Evolutionary conservation across 2,329 filamentous ascomycete genomes (phyloP), one percentile per base, ranked within the genome.

Genomic region (Scopulariopsis brevicaulis): DNA sequence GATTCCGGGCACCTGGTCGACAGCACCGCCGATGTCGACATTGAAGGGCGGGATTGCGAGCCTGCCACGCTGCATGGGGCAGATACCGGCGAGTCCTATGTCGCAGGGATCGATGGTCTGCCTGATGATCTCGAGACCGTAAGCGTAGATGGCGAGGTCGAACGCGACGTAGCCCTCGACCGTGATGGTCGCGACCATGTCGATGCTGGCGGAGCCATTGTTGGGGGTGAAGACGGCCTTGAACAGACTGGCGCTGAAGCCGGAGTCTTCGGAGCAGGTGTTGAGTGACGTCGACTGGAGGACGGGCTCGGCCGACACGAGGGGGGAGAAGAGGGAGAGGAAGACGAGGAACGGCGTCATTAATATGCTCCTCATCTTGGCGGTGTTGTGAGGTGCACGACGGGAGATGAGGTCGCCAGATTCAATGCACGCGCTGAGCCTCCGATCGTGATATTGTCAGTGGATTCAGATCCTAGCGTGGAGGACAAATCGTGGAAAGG

Each of bases 221-320:
- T 79, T 76, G 35, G 89, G 87, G 1, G 86, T 90, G 72, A 89
- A 90, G 62, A 83, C 75, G 70, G 96, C 87, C 65, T 95, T 87
- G 82, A 96, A 96, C 60, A 94, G 80, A 65, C 87, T 91, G 65
- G 92, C 91, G 4, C 89, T 88, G 72, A 96, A 95, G 67, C 85
- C 86, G 32, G 89, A 93, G 72, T 93, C 86, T 60, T 84, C 77
- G 78, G 92, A 88, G 73, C 92, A 96, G 53, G 87, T 81, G 71
- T 89, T 91, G 64, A 96, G 81, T 28, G 92, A 95, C 68, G 82
- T 89, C 58, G 92, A 94, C 65, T 85, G 78, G 66, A 97, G 87
- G 67, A 90, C 77, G 62, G 79, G 80, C 67, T 83, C 78, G 62
- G 83, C 87, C 59, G 81, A 66, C 20, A 53, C 40, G 32, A 56